Conservation (phyloP, 73 alveolate genomes). For the Blepharisma japonicum region DNA sequence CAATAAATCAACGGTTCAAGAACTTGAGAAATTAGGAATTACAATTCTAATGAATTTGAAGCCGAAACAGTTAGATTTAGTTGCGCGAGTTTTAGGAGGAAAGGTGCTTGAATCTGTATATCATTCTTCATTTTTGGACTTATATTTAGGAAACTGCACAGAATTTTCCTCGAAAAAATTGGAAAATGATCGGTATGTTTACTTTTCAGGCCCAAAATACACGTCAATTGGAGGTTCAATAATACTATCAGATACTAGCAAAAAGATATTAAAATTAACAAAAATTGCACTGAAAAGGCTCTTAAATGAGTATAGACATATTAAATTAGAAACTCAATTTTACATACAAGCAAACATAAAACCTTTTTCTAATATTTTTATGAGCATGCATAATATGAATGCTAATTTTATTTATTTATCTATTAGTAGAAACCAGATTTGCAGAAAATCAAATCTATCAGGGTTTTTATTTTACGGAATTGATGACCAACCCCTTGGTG, state of each 20-base stretch:
- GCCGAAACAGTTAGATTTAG: not conserved
- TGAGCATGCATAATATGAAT: not conserved
- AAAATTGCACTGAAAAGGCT: not conserved
- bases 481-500: conserved; percentile 18
- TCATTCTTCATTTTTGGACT: not conserved
- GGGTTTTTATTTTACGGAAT: not conserved
- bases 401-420: not conserved
- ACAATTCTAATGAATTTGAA: conserved; percentile 53
- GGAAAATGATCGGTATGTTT: not conserved
- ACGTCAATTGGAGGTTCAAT: not conserved
- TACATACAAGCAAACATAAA: not conserved
- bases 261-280: not conserved
- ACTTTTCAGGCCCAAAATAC: not conserved
- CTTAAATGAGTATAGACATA: not conserved
- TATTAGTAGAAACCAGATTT: not conserved
- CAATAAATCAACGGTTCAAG: conserved; percentile 45
- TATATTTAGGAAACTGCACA: not conserved
- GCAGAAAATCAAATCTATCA: not conserved
- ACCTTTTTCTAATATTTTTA: not conserved
- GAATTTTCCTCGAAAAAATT: not conserved
- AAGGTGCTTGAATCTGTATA: conserved; percentile 11
- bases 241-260: not conserved
- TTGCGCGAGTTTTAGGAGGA: conserved; percentile 34
- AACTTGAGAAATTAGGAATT: conserved; percentile 51
- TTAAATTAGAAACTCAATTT: not conserved